These are phyloP conservation scores for Piper betle DNA, from an alignment of 164 flowering plant genomes.

Conservation along the genomic window DNA sequence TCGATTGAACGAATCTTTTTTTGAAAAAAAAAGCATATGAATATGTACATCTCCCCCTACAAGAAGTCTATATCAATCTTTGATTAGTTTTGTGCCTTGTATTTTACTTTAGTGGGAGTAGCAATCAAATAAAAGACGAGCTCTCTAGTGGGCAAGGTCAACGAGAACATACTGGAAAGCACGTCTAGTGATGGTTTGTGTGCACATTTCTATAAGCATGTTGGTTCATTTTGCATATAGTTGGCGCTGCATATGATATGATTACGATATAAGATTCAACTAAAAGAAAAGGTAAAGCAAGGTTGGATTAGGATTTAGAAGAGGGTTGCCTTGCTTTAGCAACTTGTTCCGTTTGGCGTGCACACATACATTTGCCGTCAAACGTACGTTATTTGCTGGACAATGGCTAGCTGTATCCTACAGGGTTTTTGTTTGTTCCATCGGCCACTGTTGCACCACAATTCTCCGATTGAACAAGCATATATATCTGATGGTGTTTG, in stretches of 20 bases:
- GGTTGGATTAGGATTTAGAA: background rate
- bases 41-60: background rate
- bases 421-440: background rate
- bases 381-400: background rate
- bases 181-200: slow-evolving; percentile 5
- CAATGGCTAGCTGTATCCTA: background rate
- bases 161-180: slow-evolving; percentile 4
- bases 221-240: background rate
- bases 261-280: background rate
- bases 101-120: background rate
- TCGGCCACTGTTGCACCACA: background rate
- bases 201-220: background rate
- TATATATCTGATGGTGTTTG: too few species aligned
- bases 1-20: background rate
- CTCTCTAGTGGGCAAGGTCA: slow-evolving; percentile 11
- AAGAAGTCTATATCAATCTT: background rate
- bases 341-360: background rate
- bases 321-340: background rate
- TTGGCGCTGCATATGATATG: background rate
- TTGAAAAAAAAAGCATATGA: background rate
- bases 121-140: background rate
- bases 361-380: background rate
- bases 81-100: background rate
- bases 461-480: background rate
- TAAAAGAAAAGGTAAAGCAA: background rate